Evolutionary conservation across 2,329 filamentous ascomycete genomes (phyloP), one percentile per base, ranked within the genome.

Genomic region (Cordyceps javanica): DNA sequence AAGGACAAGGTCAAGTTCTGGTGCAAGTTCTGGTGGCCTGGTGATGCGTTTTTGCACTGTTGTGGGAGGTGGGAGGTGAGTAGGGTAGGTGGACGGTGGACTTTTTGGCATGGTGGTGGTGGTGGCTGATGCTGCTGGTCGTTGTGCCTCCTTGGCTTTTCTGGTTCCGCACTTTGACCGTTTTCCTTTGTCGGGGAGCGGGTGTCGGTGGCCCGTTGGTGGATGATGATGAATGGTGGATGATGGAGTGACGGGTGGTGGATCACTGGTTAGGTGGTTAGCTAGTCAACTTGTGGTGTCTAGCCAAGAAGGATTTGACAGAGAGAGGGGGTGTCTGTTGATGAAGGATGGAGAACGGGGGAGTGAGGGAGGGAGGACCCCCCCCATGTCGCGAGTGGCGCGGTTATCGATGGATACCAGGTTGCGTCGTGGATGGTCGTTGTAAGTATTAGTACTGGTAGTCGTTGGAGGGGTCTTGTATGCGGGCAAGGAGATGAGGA

Each of bases 401-500:
- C 49, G 49, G 23, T 51, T 51, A 39, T 51, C 49, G 49, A 39
- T 51, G 49, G 49, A 39, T 19, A 51, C 49, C 28, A 23, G 49
- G 16, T 19, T 28, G 49, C 34, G 49, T 51, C 34, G n/a, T n/a
- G n/a, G n/a, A n/a, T n/a, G n/a, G n/a, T n/a, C n/a, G n/a, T n/a
- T n/a, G n/a, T n/a, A n/a, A n/a, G n/a, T n/a, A n/a, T n/a, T n/a
- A n/a, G n/a, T n/a, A n/a, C n/a, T n/a, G n/a, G n/a, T n/a, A n/a
- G n/a, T n/a, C n/a, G n/a, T n/a, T n/a, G n/a, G n/a, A n/a, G n/a
- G 49, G 49, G 19, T 51, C 34, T 51, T 51, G 34, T 28, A 39
- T 51, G 49, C 49, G 39, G 49, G 4, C 34, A 14, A n/a, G 13
- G 9, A 28, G 23, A 23, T n/a, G n/a, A 26, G 10, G 28, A 49